phyloP scores from a whole-genome alignment of 2,329 filamentous ascomycete genomes.

The Penicillium sp. region DNA sequence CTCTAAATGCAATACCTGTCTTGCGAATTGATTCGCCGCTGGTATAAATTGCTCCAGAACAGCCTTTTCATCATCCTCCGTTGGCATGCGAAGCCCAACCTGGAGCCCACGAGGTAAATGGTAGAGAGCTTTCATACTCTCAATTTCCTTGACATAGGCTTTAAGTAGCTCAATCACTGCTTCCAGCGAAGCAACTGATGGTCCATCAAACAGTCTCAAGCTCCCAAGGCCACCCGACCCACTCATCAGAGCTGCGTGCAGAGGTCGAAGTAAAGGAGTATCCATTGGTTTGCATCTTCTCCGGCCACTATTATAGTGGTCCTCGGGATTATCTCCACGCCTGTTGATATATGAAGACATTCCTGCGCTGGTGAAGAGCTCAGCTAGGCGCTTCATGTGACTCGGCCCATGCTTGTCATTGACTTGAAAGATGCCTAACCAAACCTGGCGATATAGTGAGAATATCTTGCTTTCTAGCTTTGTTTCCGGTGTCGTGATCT shows the following conservation, averaged over 20 bases:
- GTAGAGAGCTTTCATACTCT: not conserved
- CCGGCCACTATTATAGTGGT: not conserved
- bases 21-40: not conserved
- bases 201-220: not conserved
- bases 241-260: not conserved
- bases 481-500: not conserved
- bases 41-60: slow-evolving; percentile 1
- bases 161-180: not conserved
- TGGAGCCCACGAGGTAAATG: not conserved
- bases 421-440: slow-evolving; percentile 2
- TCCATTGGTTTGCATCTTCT: not conserved
- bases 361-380: slow-evolving; percentile 2
- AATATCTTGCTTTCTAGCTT: slow-evolving; percentile 2
- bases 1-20: not conserved
- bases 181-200: not conserved
- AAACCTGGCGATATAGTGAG: not conserved
- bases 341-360: slow-evolving; percentile 1
- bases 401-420: not conserved
- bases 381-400: not conserved
- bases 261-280: not conserved
- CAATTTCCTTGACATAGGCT: not conserved
- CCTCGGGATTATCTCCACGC: not conserved
- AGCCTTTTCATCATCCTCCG: not conserved
- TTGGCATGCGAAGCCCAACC: not conserved
- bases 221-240: not conserved